A percentile compares a stretch with the other conserved stretches of the same genome.
Evolutionary conservation across 23 red algal genomes (phyloP).

Genomic region (Porphyridium purpureum): DNA sequence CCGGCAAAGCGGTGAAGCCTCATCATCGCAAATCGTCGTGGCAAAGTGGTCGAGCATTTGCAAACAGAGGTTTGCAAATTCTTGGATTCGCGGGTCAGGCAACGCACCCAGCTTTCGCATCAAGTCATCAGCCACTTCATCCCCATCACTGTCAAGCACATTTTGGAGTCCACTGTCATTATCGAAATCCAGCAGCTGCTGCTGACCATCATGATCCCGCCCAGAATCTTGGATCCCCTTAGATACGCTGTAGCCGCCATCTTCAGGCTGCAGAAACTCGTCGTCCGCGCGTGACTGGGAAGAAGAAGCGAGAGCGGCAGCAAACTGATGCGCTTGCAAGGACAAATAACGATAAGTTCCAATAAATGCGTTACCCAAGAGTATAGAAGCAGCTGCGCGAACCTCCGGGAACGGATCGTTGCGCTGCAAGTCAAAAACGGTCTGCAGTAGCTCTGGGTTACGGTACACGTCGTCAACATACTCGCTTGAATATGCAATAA

Average conservation of each 20-base stretch:
- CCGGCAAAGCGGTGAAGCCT: slow-evolving; percentile 1
- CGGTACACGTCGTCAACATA: no score
- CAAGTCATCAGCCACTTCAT: neutral
- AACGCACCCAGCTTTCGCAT: neutral
- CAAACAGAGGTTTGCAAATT: neutral
- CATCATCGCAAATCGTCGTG: neutral
- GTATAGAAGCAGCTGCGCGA: neutral
- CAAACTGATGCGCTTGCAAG: no score
- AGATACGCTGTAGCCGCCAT: neutral
- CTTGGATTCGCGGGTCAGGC: neutral
- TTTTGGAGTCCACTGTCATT: neutral
- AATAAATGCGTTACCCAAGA: neutral
- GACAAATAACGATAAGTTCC: no score
- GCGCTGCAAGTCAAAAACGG: no score
- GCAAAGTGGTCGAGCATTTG: neutral
- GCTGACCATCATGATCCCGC: neutral
- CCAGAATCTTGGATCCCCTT: neutral
- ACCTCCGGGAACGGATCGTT: no score
- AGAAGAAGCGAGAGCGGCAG: no score
- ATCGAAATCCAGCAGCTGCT: neutral
- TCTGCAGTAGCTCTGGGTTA: no score
- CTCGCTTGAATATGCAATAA: neutral
- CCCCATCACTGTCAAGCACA: neutral
- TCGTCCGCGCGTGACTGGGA: neutral
- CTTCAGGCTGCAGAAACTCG: neutral